Percentiles rank a stretch among this genome's conserved stretches.
Conservation (phyloP, 345 rosid species). For the Eucalyptus curtisii region DNA sequence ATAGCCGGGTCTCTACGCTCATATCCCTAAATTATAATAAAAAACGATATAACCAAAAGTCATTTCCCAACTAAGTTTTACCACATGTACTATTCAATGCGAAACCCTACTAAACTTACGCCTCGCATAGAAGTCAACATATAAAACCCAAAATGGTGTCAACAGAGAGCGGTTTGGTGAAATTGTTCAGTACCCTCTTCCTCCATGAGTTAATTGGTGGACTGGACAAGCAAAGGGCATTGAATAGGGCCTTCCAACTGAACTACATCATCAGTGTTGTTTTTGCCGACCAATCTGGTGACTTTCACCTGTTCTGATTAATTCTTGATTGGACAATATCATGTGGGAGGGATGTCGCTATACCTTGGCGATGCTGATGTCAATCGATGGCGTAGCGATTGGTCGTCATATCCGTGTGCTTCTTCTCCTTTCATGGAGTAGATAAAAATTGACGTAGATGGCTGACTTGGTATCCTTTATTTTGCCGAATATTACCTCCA, state of each 20-base stretch:
- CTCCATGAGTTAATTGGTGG: background rate
- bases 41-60: background rate
- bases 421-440: background rate
- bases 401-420: background rate
- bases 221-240: background rate
- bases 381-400: background rate
- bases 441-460: background rate
- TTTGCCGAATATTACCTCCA: background rate
- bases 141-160: background rate
- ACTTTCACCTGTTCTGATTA: background rate
- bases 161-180: background rate
- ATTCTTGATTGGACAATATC: background rate
- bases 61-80: background rate
- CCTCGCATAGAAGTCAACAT: background rate
- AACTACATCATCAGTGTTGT: background rate
- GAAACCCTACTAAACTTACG: background rate
- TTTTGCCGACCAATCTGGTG: background rate
- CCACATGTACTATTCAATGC: background rate
- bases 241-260: background rate
- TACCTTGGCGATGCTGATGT: background rate
- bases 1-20: rapidly evolving
- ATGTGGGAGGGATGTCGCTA: background rate
- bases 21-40: rapidly evolving
- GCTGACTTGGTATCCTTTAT: background rate
- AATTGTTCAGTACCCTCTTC: background rate